Evolutionary conservation across 169 alveolate genomes (phyloP), one percentile per base, ranked within the genome.

Genomic region (Babesia ovis): DNA sequence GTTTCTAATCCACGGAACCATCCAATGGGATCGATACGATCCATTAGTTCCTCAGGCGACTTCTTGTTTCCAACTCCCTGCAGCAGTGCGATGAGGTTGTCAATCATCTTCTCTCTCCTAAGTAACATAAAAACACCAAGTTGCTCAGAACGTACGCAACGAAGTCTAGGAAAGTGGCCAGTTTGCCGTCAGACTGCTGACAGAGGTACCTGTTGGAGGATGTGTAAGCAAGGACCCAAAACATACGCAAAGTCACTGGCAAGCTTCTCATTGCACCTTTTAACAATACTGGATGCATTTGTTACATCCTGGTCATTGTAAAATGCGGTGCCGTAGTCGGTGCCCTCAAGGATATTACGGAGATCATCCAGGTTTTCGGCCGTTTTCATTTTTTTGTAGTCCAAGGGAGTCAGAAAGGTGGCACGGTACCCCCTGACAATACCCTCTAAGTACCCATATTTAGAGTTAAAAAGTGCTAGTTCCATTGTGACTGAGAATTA

Each of bases 391-490:
- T 86, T 79, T 46, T 90, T 86, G 89, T 97, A 98, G 85, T 95
- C 96, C 43, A 96, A 98, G 62, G 96, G 96, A 18, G 96, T 92
- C 81, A 98, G 88, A 89, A 98, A 96, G 43, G 97, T 93, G 77
- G 97, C 92, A 68, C 99, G 92, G 61, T 94, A 92, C 31, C 99
- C 99, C 57, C 99, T 83, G 39, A 95, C 90, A 69, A 97, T 82
- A 61, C 98, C 99, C 91, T 97, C 99, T 23, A 96, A 90, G 91
- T 95, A 96, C 53, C 99, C 99, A 86, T 95, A 98, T 61, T 95
- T 94, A 29, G 94, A 88, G 83, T 96, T 97, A 90, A 97, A 98
- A 54, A 93, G 85, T 54, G 95, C 88, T 56, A 96, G 87, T 84
- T 97, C 99, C 97, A 94, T 93, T n/a, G 58, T 43, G 46, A 29